Conservation (phyloP, 2,329 filamentous ascomycete species). For the Exophiala spinifera region DNA sequence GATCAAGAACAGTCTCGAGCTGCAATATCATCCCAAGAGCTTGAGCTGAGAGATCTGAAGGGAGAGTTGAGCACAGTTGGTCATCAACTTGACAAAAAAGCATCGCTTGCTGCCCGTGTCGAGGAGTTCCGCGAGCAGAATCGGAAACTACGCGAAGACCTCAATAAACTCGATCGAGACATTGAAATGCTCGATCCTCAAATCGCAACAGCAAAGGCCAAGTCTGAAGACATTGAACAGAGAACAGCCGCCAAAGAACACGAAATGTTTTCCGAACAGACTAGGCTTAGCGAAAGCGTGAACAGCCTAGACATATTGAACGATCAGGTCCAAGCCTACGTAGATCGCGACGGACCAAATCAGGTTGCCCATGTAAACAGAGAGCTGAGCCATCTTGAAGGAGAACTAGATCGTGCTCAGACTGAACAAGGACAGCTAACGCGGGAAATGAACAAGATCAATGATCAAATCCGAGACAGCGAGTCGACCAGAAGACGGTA, state of each 20-base stretch:
- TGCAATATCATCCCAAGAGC: conserved; percentile 67
- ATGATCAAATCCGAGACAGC: conserved; percentile 72
- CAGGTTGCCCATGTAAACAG: conserved; percentile 68
- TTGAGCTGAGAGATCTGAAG: conserved; percentile 71
- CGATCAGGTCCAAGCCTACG: conserved; percentile 74
- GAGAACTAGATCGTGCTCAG: conserved; percentile 63
- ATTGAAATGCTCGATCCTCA: conserved; percentile 72
- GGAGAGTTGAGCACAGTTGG: conserved; percentile 68
- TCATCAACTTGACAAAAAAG: conserved; percentile 78
- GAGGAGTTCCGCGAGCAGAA: conserved; percentile 69
- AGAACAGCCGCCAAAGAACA: conserved; percentile 71
- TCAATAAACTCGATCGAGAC: conserved; percentile 68
- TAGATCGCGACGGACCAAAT: conserved; percentile 68
- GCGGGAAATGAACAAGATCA: conserved; percentile 70
- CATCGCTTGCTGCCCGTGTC: conserved; percentile 66
- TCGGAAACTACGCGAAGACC: conserved; percentile 64
- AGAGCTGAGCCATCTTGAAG: conserved; percentile 66
- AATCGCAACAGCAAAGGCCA: conserved; percentile 70
- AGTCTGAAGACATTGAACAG: conserved; percentile 71
- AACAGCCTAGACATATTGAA: conserved; percentile 74
- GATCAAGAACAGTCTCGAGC: conserved; percentile 71
- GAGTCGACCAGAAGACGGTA: conserved; percentile 84
- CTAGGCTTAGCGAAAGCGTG: conserved; percentile 68
- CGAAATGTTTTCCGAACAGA: conserved; percentile 66
- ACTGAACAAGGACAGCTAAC: conserved; percentile 65